Conservation (phyloP, 192 early-diverging fungal species). For the Umbelopsis sp. region DNA sequence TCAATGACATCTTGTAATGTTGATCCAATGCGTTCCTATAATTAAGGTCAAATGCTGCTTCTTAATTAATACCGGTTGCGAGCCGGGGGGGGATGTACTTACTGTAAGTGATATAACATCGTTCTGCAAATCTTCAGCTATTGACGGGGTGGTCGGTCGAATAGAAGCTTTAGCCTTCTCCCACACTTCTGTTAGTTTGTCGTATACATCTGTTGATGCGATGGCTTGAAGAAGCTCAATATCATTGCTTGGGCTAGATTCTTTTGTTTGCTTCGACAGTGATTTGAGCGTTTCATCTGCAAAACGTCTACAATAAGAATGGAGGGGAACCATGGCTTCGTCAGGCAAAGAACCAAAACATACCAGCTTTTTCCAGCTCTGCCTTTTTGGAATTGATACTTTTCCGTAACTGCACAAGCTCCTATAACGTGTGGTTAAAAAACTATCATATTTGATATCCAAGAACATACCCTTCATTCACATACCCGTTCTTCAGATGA, state of each 20-base stretch:
- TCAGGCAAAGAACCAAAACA: neutral
- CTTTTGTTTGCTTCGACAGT: neutral
- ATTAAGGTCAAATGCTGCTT: neutral
- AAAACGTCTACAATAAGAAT: neutral
- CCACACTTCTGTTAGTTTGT: neutral
- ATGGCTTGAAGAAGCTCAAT: neutral
- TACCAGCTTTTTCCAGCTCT: conserved; percentile 6
- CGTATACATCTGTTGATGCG: conserved; percentile 1
- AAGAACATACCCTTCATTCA: neutral
- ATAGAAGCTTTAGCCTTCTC: neutral
- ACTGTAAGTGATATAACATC: neutral
- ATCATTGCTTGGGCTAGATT: neutral
- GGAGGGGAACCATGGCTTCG: neutral
- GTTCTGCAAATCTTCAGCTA: conserved; percentile 3
- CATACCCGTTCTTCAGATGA: conserved; percentile 5
- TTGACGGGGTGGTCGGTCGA: neutral
- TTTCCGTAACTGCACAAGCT: neutral
- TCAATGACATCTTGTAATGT: conserved; percentile 6
- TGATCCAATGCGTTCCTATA: neutral
- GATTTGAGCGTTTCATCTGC: neutral
- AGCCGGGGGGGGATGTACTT: neutral
- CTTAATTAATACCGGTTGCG: too few relatives aligned
- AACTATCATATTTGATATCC: neutral
- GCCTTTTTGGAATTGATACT: neutral
- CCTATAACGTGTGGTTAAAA: neutral